Base-by-base conservation (phyloP, 306 rosid genomes). In the Albizia julibrissin region DNA sequence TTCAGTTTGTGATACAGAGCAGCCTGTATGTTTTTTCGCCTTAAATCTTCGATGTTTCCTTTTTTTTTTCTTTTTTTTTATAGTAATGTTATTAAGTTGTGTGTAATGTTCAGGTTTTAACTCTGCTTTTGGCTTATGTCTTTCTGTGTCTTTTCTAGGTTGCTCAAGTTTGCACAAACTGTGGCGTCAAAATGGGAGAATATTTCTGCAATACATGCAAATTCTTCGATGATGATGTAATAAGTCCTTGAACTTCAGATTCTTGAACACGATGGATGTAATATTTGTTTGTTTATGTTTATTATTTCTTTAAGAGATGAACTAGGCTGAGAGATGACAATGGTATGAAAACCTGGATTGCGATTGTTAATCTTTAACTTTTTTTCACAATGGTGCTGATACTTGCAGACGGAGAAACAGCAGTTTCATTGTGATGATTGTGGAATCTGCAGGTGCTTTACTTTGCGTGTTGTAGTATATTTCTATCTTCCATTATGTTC, bases 361-460 rank as follows among this genome's bases (percentile, higher is more conserved):
- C 56, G 61, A 40, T 77, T 74, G 74, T 68, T 75, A 52, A 54
- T 79, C 66, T 59, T 52, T 22, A 31, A 37, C 62, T 24, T 61
- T 72, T 74, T 75, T 72, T 31, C 74, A 58, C 59, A 22, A 52
- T 84, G 75, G 78, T 75, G 65, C 78, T 71, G 72, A 76, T 34
- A 10, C 64, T 14, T 81, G 83, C 93, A 95, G 99, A 87, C 80
- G 1, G 88, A 82, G 71, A 95, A 92, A 84, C 89, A 79, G 50
- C 96, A 89, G 80, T 95, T 95, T 88, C 99, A 95, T 84, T 95
- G 98, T 78, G 87, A 90, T 54, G 98, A 95, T 79, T 95, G 99
- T 86, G 99, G 99, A 86, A 93, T 95, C 86, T 95, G 98, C 89
- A 93, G 99, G 98, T 95, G 42, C 61, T 84, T 37, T 73, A 5